Evolutionary conservation across 768 basidiomycete species (phyloP).

Genomic region (Mycena capillaripes): DNA sequence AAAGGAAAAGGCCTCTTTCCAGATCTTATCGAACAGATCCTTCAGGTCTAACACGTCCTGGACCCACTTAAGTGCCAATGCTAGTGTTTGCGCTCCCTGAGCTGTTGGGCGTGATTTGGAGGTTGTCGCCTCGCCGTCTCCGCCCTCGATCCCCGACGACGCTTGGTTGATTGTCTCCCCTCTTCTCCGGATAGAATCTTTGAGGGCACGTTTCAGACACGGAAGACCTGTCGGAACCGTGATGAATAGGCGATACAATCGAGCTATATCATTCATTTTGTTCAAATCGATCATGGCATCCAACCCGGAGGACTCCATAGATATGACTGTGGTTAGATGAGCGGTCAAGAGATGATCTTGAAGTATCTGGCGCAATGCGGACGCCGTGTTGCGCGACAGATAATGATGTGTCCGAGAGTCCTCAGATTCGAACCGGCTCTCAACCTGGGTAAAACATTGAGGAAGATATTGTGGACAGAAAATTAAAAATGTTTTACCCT

Average conservation of each 20-base stretch:
- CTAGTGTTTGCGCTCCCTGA: conserved; percentile 61
- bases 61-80: conserved; percentile 91
- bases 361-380: conserved; percentile 80
- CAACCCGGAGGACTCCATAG: conserved; percentile 87
- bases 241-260: conserved; percentile 83
- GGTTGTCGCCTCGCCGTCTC: conserved; percentile 52
- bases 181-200: conserved; percentile 77
- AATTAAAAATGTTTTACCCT: conserved; percentile 67
- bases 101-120: conserved; percentile 55
- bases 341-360: conserved; percentile 83
- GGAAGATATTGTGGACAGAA: not conserved
- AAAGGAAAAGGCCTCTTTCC: conserved; percentile 76
- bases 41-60: conserved; percentile 92
- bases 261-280: conserved; percentile 80
- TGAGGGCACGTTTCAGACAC: conserved; percentile 74
- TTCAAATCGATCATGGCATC: conserved; percentile 89
- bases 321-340: conserved; percentile 82
- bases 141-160: conserved; percentile 59
- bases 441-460: conserved; percentile 69
- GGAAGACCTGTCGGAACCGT: conserved; percentile 77
- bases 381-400: conserved; percentile 79
- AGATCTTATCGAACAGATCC: conserved; percentile 88
- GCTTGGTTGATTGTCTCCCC: conserved; percentile 86
- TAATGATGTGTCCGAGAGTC: conserved; percentile 89
- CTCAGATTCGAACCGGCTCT: conserved; percentile 86